Conservation (phyloP, 1,139 yeast species). For the Debaryomyces psychrophilus region DNA sequence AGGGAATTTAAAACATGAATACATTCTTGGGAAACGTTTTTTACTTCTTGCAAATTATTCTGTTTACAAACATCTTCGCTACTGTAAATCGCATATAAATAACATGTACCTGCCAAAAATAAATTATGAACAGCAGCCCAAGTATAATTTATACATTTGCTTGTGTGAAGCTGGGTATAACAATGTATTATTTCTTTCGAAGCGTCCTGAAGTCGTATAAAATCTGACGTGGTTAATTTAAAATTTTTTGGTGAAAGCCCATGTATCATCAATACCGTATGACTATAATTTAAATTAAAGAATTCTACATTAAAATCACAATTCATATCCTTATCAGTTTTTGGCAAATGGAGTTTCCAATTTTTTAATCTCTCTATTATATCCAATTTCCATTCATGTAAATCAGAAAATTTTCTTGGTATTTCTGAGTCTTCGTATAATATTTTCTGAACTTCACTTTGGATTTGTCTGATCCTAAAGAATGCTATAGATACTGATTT, state of each 20-base stretch:
- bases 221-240: constrained; percentile 55
- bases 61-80: constrained; percentile 54
- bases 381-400: constrained; percentile 62
- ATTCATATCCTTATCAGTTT: constrained; percentile 61
- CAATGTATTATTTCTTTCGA: constrained; percentile 67
- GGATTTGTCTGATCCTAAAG: constrained; percentile 69
- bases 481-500: constrained; percentile 68
- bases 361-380: constrained; percentile 53
- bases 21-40: constrained; percentile 58
- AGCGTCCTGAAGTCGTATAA: constrained; percentile 60
- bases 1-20: constrained; percentile 63
- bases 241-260: constrained; percentile 77
- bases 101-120: constrained; percentile 88
- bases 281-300: constrained; percentile 75
- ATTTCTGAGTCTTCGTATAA: constrained; percentile 71
- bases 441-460: constrained; percentile 74
- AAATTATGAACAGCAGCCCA: constrained; percentile 93
- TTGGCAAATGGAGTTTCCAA: constrained; percentile 67
- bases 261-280: constrained; percentile 69
- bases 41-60: constrained; percentile 55
- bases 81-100: constrained; percentile 73
- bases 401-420: constrained; percentile 60
- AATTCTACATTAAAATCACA: constrained; percentile 74
- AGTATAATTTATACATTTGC: constrained; percentile 73
- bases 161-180: constrained; percentile 58